phyloP scores from a whole-genome alignment of 371 early-diverging fungal genomes.

The Chytridium lagenaria region DNA sequence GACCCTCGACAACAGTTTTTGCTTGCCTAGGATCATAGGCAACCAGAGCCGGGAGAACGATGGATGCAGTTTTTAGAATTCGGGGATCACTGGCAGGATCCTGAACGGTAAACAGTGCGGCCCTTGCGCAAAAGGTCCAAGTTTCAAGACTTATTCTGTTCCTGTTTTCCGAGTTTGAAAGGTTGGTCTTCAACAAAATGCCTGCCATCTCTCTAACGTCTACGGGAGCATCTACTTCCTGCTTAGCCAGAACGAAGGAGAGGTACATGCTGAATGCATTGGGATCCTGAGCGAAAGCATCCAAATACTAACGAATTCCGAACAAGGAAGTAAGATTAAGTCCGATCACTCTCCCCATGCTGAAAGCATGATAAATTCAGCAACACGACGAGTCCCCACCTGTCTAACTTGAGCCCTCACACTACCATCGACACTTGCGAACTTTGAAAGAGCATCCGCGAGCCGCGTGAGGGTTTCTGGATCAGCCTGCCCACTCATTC shows the following conservation, averaged over 20 bases:
- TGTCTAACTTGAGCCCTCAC: constrained; percentile 56
- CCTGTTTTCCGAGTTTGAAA: constrained; percentile 43
- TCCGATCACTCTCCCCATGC: too few relatives aligned
- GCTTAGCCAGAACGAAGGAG: constrained; percentile 75
- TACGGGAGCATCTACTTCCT: constrained; percentile 67
- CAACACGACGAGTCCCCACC: too few relatives aligned
- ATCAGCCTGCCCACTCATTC: constrained; percentile 49
- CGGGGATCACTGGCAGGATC: constrained; percentile 46
- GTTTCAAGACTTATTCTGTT: constrained; percentile 29
- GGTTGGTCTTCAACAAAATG: constrained; percentile 85
- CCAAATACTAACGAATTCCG: constrained; percentile 14
- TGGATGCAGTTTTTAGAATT: constrained; percentile 78
- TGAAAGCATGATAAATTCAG: too few relatives aligned
- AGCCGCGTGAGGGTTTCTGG: constrained; percentile 69
- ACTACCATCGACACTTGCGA: constrained; percentile 62
- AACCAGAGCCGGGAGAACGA: constrained; percentile 85
- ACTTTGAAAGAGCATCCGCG: constrained; percentile 66
- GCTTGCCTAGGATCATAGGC: constrained; percentile 64
- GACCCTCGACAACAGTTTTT: constrained; percentile 79
- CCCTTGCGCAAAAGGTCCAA: constrained; percentile 50
- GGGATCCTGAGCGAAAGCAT: constrained; percentile 75
- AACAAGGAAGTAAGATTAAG: not conserved
- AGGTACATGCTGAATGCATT: constrained; percentile 87
- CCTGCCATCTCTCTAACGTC: constrained; percentile 84
- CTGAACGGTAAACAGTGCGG: constrained; percentile 56